Evolutionary conservation across 2,329 filamentous ascomycete species (phyloP), one percentile per base, ranked within the genome.

Genomic region (Coniochaeta sp.): DNA sequence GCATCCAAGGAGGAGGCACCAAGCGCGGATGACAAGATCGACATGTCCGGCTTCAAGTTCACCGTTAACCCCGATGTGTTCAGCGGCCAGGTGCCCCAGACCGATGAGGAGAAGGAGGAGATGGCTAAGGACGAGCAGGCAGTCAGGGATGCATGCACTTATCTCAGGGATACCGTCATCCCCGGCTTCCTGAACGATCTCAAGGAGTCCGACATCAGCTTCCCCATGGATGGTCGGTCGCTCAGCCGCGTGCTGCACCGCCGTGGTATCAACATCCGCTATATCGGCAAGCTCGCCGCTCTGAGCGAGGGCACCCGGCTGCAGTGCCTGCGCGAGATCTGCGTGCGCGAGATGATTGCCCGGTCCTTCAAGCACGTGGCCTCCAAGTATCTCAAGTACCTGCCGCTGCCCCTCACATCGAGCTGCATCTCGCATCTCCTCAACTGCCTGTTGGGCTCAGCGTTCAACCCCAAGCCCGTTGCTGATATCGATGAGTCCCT

Each of bases 221-320:
- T 97, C 75, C 94, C 94, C 12, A 96, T 97, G 90, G 95, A 99
- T 62, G 94, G 94, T n/a, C 82, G 88, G 63, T 96, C 92, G 18
- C 77, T 99, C 53, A 89, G 87, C 61, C 84, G 85, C 58, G 81
- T 96, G 49, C 78, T 99, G 64, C 94, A 99, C 76, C 96, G 96
- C 77, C 89, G 92, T 38, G 94, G 94, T 71, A 91, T 99, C 74
- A 99, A 99, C 73, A 81, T 97, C 56, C 83, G 95, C 63, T 99
- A 99, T 68, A 79, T 97, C n/a, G 94, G 94, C 58, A 87, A 85
- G 68, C 71, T 99, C 56, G 87, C 89, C 12, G 75, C 81, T 53
- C 77, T 88, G 49, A 83, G 86, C 60, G 80, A 81, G 58, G 86
- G 86, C 52, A 77, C 82, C 51, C 85, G 89, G 55, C 77, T 97